Percentiles rank a stretch among this genome's conserved stretches.
phyloP scores from a whole-genome alignment of 2,329 filamentous ascomycete species.

The Claviceps purpurea region DNA sequence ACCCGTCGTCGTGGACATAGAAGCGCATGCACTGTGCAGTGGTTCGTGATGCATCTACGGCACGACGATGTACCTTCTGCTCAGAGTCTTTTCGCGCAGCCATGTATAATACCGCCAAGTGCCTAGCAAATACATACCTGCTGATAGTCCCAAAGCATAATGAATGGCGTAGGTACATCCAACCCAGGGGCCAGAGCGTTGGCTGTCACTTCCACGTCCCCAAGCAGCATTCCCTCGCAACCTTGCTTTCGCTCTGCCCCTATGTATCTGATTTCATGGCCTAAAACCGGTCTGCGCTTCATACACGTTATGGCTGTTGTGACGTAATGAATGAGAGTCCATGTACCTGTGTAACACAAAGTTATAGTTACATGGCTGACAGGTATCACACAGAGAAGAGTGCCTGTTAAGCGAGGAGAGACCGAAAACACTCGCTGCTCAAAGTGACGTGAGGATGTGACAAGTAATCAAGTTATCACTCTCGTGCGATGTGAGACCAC shows the following conservation, averaged over 20 bases:
- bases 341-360: no score
- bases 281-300: constrained; percentile 17
- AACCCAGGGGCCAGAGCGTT: constrained; percentile 21
- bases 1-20: no score
- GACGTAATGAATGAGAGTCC: no score
- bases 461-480: no score
- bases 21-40: not conserved
- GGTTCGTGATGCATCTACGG: not conserved
- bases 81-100: not conserved
- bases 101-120: not conserved
- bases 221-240: constrained; percentile 23
- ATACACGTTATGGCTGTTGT: no score
- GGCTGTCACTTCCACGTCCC: constrained; percentile 15
- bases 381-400: no score
- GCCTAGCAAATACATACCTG: not conserved
- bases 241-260: constrained; percentile 8
- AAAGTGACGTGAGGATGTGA: no score
- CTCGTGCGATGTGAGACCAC: no score
- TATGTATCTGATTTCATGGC: not conserved
- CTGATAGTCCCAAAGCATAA: constrained; percentile 16
- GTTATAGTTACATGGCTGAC: no score
- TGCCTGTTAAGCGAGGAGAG: no score
- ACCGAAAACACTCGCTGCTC: no score
- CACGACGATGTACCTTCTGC: not conserved
- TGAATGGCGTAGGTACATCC: constrained; percentile 12